Base-by-base conservation (phyloP, 2,329 filamentous ascomycete genomes). In the Lasiodiplodia theobromae region DNA sequence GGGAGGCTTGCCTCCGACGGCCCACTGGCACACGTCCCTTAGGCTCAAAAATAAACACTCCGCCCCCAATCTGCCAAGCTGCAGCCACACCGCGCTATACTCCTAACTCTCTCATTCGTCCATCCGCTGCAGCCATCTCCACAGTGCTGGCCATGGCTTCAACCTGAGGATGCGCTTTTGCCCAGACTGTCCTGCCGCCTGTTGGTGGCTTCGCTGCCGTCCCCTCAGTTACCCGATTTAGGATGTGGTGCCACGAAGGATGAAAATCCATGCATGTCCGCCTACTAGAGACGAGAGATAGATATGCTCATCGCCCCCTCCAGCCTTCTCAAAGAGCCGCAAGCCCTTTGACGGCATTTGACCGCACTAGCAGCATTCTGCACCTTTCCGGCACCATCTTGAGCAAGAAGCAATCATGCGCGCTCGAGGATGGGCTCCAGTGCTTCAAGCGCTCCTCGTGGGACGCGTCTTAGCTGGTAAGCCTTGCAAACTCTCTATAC, bases 31-130 rank as follows among this genome's bases (percentile, higher is more conserved):
- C 52, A 56, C 28, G 28, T 53, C 25, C 52, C 12, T 11, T 47
- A 56, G 52, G 4, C 52, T 28, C 28, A 37, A 56, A 31, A 56
- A 54, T 54, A 37, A 56, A 56, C 52, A 28, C 18, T 56, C 28
- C 52, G 52, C 52, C 52, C 52, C 52, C 52, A 56, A 56, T 34
- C 5, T 56, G 52, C 52, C 52, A 56, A 56, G 52, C 14, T 6
- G 52, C 25, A 56, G 52, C 52, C 52, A 56, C 52, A 56, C 52
- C 28, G 52, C 52, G 52, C 25, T 10, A 6, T 37, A 1, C 28
- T 31, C 28, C 16, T 28, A 25, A 16, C 28, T 11, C 28, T 37
- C 52, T 34, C 14, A 56, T 56, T 56, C 52, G 52, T 28, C 52
- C 16, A 18, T 5, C 23, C 7, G 16, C 10, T 11, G 4, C n/a